Conservation (phyloP, 371 early-diverging fungal species). For the Lichtheimia corymbifera region DNA sequence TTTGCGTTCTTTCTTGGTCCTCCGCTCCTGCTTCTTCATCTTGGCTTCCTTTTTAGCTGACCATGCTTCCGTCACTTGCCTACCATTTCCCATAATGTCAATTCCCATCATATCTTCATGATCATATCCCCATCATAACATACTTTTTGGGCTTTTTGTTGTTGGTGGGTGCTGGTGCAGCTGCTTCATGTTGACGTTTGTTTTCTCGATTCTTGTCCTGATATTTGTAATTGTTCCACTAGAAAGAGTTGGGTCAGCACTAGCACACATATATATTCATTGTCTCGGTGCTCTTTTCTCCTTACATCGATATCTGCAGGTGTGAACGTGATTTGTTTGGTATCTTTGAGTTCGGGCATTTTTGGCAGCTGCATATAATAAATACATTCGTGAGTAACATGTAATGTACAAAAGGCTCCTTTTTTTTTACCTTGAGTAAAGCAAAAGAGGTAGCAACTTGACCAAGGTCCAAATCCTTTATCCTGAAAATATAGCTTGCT, state of each 20-base stretch:
- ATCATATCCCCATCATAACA: not conserved
- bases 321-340: conserved; percentile 48
- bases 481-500: conserved; percentile 86
- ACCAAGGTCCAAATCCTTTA: conserved; percentile 81
- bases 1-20: conserved; percentile 69
- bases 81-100: conserved; percentile 4
- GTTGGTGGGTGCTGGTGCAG: conserved; percentile 40
- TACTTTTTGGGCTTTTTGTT: conserved; percentile 27
- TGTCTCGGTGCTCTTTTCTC: conserved; percentile 19
- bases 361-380: conserved; percentile 64
- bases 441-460: conserved; percentile 77
- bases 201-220: conserved; percentile 77
- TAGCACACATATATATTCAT: not conserved
- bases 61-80: conserved; percentile 58
- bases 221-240: conserved; percentile 64
- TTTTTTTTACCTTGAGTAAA: conserved; percentile 52
- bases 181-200: conserved; percentile 63
- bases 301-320: conserved; percentile 54
- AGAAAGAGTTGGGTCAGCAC: not conserved
- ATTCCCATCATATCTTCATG: not conserved
- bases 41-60: conserved; percentile 71
- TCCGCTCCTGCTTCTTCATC: conserved; percentile 62
- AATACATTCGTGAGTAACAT: not conserved
- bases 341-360: conserved; percentile 88
- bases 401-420: not conserved